phyloP scores from a whole-genome alignment of 1,139 yeast genomes.

The Debaryomyces nepalensis region DNA sequence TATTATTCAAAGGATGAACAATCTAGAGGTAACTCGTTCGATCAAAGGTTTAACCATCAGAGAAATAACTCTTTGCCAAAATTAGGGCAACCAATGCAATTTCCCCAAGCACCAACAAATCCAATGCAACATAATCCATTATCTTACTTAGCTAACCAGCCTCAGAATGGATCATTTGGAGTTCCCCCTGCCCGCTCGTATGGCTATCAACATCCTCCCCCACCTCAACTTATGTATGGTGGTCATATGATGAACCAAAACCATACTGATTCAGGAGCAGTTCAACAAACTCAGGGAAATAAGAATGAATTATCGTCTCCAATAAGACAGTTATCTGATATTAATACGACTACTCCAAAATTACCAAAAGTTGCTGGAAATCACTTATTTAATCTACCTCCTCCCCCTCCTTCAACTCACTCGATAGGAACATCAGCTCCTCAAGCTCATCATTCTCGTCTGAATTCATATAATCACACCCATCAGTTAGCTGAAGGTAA shows the following conservation, averaged over 20 bases:
- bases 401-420: constrained; percentile 33
- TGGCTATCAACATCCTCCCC: constrained; percentile 20
- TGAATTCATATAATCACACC: constrained; percentile 32
- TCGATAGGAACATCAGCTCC: constrained; percentile 22
- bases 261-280: constrained; percentile 12
- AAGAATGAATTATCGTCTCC: constrained; percentile 40
- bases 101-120: constrained; percentile 21
- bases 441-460: constrained; percentile 32
- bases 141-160: constrained; percentile 25
- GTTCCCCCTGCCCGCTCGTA: constrained; percentile 14
- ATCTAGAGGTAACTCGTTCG: constrained; percentile 15
- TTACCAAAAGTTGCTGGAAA: constrained; percentile 39
- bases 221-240: constrained; percentile 22
- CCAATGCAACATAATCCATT: constrained; percentile 32
- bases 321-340: constrained; percentile 31
- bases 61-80: constrained; percentile 26
- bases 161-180: constrained; percentile 20
- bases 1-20: constrained; percentile 29
- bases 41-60: constrained; percentile 23
- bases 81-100: constrained; percentile 26
- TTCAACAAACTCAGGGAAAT: constrained; percentile 15
- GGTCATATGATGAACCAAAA: constrained; percentile 19
- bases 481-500: constrained; percentile 13
- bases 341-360: constrained; percentile 37
- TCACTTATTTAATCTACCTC: constrained; percentile 40